phyloP scores from a whole-genome alignment of 257 asterid genomes.

The Solanum tacnaense region DNA sequence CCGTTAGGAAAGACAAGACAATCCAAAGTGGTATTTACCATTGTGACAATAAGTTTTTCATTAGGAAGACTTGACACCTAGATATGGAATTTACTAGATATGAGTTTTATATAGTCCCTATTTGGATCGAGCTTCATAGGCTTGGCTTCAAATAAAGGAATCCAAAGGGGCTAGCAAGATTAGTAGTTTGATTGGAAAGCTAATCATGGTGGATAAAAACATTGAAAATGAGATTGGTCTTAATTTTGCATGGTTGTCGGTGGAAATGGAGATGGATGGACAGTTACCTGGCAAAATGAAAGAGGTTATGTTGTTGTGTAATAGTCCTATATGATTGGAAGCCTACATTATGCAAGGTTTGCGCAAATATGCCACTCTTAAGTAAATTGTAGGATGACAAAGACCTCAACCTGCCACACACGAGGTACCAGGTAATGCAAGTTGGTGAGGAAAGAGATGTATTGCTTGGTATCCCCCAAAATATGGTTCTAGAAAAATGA shows the following conservation, averaged over 20 bases:
- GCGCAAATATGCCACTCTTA: background rate
- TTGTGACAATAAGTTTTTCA: too few species aligned
- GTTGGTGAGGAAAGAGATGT: background rate
- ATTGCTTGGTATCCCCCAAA: too few species aligned
- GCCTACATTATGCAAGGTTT: background rate
- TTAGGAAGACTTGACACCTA: background rate
- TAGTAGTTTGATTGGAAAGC: background rate
- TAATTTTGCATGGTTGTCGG: background rate
- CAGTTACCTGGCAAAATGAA: background rate
- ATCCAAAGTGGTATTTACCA: background rate
- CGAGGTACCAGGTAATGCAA: background rate
- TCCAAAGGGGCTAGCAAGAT: background rate
- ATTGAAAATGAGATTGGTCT: background rate
- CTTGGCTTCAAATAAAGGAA: background rate
- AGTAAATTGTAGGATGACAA: background rate
- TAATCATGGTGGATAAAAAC: background rate
- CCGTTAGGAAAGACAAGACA: background rate
- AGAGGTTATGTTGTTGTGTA: background rate
- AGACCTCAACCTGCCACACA: background rate
- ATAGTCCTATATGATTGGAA: background rate
- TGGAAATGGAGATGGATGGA: background rate
- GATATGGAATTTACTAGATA: background rate
- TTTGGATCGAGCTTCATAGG: background rate
- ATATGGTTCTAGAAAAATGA: too few species aligned
- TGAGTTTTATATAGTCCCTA: background rate